Evolutionary conservation across 2,329 filamentous ascomycete genomes (phyloP).

Genomic region (Pestalotiopsis fici): DNA sequence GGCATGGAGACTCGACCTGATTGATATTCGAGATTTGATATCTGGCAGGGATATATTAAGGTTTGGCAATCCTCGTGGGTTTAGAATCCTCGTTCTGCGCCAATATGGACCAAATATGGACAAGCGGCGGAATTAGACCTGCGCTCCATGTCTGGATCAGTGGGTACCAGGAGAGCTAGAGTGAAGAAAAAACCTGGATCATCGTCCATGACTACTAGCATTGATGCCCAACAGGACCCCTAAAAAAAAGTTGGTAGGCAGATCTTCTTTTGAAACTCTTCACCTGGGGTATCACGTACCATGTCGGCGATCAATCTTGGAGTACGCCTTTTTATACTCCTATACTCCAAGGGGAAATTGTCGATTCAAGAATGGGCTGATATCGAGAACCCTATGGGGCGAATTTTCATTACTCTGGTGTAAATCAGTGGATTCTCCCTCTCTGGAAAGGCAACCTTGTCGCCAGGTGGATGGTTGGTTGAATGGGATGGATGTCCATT

Average conservation of each 20-base stretch:
- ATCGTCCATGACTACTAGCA: background rate
- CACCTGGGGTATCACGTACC: background rate
- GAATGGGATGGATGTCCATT: no score
- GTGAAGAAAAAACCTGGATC: background rate
- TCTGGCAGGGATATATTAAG: background rate
- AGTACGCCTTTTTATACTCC: background rate
- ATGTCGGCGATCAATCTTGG: background rate
- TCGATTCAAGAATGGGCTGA: background rate
- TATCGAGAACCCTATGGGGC: background rate
- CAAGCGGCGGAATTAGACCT: background rate
- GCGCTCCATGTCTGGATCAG: background rate
- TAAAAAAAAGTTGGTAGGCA: background rate
- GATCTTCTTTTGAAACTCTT: background rate
- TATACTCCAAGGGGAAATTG: background rate
- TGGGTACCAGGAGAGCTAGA: background rate
- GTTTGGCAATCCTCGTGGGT: background rate
- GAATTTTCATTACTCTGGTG: background rate
- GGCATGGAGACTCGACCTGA: background rate
- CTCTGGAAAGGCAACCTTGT: no score
- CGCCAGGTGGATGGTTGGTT: no score
- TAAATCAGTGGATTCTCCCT: background rate
- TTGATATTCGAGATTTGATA: background rate
- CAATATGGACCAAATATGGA: background rate
- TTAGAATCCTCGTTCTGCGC: background rate
- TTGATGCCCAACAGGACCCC: slow-evolving; percentile 5